Conservation (phyloP, 257 asterid species). For the Striga asiatica region DNA sequence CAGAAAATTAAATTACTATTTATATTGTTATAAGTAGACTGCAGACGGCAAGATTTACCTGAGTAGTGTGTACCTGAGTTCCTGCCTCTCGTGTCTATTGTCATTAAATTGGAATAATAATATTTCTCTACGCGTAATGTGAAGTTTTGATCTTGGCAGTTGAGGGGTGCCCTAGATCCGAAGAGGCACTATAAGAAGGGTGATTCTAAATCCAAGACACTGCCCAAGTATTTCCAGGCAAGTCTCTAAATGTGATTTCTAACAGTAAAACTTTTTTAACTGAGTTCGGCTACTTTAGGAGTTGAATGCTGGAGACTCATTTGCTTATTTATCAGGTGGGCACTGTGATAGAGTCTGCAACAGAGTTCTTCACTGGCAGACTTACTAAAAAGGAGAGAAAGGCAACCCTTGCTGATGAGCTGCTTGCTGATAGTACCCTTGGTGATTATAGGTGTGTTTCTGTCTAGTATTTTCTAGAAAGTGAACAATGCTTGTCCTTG, state of each 20-base stretch:
- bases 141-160: slow-evolving; percentile 30
- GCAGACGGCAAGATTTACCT: too few species aligned
- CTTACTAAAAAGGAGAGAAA: slow-evolving; percentile 91
- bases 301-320: background rate
- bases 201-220: slow-evolving; percentile 51
- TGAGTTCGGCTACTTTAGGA: background rate
- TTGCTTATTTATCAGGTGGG: slow-evolving; percentile 54
- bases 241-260: slow-evolving; percentile 15
- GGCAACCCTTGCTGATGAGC: slow-evolving; percentile 76
- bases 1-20: too few species aligned
- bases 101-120: background rate
- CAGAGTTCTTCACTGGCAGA: slow-evolving; percentile 64
- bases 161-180: slow-evolving; percentile 72
- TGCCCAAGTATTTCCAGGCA: slow-evolving; percentile 92
- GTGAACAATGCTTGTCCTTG: too few species aligned
- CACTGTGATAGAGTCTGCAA: slow-evolving; percentile 67
- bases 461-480: background rate
- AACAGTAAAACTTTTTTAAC: background rate
- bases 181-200: slow-evolving; percentile 82
- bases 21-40: too few species aligned
- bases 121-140: background rate
- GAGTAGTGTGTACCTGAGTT: too few species aligned
- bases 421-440: slow-evolving; percentile 51
- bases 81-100: too few species aligned
- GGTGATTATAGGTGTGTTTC: slow-evolving; percentile 51